phyloP scores from a whole-genome alignment of 2,329 filamentous ascomycete species.

The Graphiopsis chlorocephala region DNA sequence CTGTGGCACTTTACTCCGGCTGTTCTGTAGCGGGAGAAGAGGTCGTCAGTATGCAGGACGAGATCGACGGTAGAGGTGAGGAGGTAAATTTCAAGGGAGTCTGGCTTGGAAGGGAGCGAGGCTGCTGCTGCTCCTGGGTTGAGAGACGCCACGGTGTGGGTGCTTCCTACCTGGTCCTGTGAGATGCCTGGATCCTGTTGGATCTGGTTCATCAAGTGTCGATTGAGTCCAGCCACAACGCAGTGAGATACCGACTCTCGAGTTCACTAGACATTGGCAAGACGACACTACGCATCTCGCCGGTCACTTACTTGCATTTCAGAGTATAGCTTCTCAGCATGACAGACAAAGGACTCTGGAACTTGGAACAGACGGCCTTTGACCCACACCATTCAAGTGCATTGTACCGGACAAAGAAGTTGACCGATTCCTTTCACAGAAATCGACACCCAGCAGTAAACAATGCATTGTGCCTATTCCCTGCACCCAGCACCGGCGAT shows the following conservation, averaged over 20 bases:
- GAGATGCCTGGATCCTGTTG: neutral
- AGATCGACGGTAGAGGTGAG: neutral
- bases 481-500: neutral
- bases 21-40: neutral
- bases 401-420: neutral
- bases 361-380: neutral
- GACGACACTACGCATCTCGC: neutral
- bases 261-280: neutral
- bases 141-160: neutral
- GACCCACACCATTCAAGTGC: neutral
- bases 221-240: neutral
- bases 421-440: neutral
- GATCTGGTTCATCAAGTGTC: neutral
- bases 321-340: neutral
- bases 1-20: neutral
- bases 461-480: neutral
- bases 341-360: neutral
- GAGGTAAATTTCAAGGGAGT: neutral
- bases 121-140: neutral
- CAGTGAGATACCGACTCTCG: neutral
- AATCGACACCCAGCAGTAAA: neutral
- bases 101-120: neutral
- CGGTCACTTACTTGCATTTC: neutral
- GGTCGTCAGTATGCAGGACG: neutral
- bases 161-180: neutral